These are phyloP conservation scores for Typha latifolia DNA, from an alignment of 176 grass and related monocot genomes.

Conservation along the genomic window DNA sequence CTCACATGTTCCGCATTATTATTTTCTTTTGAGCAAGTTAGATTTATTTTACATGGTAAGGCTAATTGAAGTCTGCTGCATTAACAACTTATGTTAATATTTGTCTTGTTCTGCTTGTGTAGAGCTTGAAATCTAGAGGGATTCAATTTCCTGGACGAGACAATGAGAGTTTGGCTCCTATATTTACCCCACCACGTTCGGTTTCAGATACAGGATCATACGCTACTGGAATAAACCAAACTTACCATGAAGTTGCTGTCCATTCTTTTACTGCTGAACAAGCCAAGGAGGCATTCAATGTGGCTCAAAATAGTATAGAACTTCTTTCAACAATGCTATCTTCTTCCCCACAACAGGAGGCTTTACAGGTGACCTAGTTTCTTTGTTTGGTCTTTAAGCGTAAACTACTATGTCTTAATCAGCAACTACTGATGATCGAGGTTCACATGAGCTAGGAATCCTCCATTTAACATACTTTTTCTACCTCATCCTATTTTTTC, in stretches of 20 bases:
- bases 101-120: slow-evolving; percentile 15
- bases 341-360: slow-evolving; percentile 75
- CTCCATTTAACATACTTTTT: too few relatives aligned
- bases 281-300: slow-evolving; percentile 57
- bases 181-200: slow-evolving; percentile 66
- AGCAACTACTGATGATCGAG: too few relatives aligned
- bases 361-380: slow-evolving; percentile 47
- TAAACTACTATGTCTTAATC: too few relatives aligned
- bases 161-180: slow-evolving; percentile 75
- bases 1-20: too few relatives aligned
- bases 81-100: not conserved
- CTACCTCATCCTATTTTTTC: too few relatives aligned
- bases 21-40: too few relatives aligned
- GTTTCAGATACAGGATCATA: slow-evolving; percentile 43
- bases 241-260: slow-evolving; percentile 47
- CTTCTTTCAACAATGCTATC: slow-evolving; percentile 83
- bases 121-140: slow-evolving; percentile 94
- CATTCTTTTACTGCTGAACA: slow-evolving; percentile 46
- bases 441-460: too few relatives aligned
- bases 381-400: not conserved
- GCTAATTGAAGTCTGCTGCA: not conserved
- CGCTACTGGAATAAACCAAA: slow-evolving; percentile 33
- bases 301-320: slow-evolving; percentile 77
- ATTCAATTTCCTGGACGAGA: slow-evolving; percentile 71
- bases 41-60: not conserved